Evolutionary conservation across 768 basidiomycete species (phyloP).

Genomic region (Russula abietina): DNA sequence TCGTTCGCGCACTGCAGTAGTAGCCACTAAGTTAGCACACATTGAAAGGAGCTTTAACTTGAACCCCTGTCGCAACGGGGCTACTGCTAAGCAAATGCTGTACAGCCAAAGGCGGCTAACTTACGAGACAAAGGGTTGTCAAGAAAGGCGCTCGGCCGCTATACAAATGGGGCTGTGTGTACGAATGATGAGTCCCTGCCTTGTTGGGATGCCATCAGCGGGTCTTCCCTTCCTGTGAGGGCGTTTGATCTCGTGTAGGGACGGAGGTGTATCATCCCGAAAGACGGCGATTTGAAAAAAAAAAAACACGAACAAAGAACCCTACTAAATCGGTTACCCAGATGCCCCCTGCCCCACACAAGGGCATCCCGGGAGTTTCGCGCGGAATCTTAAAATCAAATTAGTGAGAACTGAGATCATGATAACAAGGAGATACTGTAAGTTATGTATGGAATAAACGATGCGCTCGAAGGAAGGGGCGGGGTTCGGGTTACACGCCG

Average conservation of each 20-base stretch:
- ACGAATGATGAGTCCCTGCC: not conserved
- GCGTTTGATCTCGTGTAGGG: not conserved
- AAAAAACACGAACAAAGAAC: not conserved
- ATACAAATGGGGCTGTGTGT: not conserved
- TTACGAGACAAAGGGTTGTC: not conserved
- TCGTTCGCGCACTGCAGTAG: not conserved
- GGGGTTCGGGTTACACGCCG: not conserved
- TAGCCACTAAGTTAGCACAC: too few relatives aligned
- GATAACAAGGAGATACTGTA: too few relatives aligned
- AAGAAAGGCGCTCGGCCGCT: not conserved
- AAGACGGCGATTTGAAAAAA: not conserved
- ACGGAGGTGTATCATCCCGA: not conserved
- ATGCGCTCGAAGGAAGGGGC: too few relatives aligned
- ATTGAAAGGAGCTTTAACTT: not conserved
- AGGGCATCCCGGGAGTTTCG: slow-evolving; percentile 1
- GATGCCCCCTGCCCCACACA: too few relatives aligned
- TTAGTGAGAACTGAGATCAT: too few relatives aligned
- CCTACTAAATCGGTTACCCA: not conserved
- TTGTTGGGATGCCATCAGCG: not conserved
- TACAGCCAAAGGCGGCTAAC: not conserved
- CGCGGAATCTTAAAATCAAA: not conserved
- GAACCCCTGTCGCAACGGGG: not conserved
- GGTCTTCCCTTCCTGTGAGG: not conserved
- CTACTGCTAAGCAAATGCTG: not conserved
- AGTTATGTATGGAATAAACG: not conserved